phyloP scores from a whole-genome alignment of 1,284 basidiomycete species.

The Ceratobasidium sp. region DNA sequence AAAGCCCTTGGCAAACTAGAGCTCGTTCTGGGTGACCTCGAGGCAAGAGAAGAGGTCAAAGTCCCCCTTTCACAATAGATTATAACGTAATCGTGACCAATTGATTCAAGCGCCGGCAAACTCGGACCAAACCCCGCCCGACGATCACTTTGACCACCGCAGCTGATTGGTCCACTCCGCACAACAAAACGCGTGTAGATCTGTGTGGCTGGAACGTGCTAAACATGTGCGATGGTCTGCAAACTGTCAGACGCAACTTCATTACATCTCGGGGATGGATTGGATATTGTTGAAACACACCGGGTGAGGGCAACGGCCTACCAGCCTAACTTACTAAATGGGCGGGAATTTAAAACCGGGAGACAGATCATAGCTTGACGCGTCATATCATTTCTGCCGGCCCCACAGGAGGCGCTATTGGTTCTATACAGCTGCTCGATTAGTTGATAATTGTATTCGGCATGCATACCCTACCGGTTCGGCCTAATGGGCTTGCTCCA shows the following conservation, averaged over 20 bases:
- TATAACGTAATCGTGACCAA: slow-evolving; percentile 26
- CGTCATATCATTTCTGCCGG: too few species aligned
- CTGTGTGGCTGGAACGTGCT: slow-evolving; percentile 19
- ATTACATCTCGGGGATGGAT: too few species aligned
- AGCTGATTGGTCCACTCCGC: slow-evolving; percentile 8
- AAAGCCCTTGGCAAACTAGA: not conserved
- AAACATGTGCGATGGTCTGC: not conserved
- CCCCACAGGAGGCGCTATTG: too few species aligned
- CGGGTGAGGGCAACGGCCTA: too few species aligned
- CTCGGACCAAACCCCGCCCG: slow-evolving; percentile 12
- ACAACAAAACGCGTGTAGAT: not conserved
- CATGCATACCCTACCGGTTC: too few species aligned
- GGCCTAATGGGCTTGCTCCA: not conserved
- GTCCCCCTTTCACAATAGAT: not conserved
- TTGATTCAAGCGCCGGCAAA: not conserved
- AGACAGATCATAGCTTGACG: too few species aligned
- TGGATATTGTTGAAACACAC: too few species aligned
- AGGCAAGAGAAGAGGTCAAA: slow-evolving; percentile 29
- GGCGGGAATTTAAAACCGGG: too few species aligned
- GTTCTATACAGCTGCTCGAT: too few species aligned
- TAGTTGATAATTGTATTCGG: too few species aligned
- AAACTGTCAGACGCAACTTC: too few species aligned
- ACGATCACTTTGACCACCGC: not conserved
- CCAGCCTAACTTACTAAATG: too few species aligned
- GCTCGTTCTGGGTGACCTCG: slow-evolving; percentile 10